Conservation (phyloP, 345 rosid genomes). For the Salix udensis region DNA sequence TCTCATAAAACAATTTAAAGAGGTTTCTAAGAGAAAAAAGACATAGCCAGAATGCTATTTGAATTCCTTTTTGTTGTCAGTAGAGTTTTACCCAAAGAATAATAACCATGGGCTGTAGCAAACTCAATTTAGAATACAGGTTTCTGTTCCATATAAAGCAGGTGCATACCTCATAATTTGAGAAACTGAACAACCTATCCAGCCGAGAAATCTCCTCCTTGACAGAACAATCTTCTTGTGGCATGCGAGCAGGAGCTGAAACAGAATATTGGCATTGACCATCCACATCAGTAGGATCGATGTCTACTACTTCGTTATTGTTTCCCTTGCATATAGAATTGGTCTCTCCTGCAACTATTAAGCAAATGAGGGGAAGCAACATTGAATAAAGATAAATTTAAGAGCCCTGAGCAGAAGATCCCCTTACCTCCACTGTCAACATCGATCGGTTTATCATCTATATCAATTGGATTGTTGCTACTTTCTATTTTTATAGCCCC, state of each 20-base stretch:
- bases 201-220: conserved; percentile 3
- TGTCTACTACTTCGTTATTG: conserved; percentile 12
- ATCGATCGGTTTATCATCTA: conserved; percentile 17
- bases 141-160: neutral
- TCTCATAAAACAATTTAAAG: neutral
- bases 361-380: neutral
- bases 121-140: conserved; percentile 1
- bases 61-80: neutral
- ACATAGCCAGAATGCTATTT: neutral
- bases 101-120: neutral
- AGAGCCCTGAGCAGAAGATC: neutral
- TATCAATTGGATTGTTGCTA: conserved; percentile 7
- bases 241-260: conserved; percentile 4
- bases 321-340: conserved; percentile 9
- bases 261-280: conserved; percentile 1
- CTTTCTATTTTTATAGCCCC: neutral
- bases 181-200: conserved; percentile 26
- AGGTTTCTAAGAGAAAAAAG: neutral
- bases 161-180: conserved; percentile 18
- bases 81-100: neutral
- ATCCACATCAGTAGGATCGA: conserved; percentile 12
- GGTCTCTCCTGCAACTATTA: conserved; percentile 7
- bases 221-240: conserved; percentile 5
- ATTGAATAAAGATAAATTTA: neutral
- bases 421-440: conserved; percentile 22